Evolutionary conservation across 129 eudicot species (phyloP).

Genomic region (Pittosporum tobira): DNA sequence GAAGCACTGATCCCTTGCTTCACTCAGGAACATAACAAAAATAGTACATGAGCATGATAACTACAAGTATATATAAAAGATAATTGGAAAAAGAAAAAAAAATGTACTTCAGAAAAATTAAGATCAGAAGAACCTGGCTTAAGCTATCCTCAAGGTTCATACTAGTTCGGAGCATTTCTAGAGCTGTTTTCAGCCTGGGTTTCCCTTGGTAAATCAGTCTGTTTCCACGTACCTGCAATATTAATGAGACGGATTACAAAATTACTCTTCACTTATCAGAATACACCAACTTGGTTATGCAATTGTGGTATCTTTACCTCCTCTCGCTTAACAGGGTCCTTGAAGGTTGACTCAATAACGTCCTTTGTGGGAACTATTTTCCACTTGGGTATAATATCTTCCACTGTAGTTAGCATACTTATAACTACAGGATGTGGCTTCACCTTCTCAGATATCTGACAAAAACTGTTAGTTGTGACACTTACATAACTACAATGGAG

Average conservation of each 20-base stretch:
- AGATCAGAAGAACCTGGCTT: constrained; percentile 41
- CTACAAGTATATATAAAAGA: too few relatives aligned
- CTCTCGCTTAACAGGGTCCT: constrained; percentile 86
- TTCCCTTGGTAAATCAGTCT: constrained; percentile 78
- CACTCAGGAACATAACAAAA: too few relatives aligned
- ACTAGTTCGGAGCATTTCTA: constrained; percentile 98
- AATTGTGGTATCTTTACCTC: constrained; percentile 33
- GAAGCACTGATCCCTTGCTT: too few relatives aligned
- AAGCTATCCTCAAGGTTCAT: constrained; percentile 84
- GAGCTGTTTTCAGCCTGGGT: constrained; percentile 91
- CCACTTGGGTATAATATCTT: constrained; percentile 94
- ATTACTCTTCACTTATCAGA: background rate
- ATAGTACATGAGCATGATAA: too few relatives aligned
- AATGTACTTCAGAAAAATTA: background rate
- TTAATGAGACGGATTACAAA: background rate
- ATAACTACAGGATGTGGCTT: constrained; percentile 91
- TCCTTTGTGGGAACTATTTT: constrained; percentile 94
- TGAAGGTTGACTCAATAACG: constrained; percentile 89
- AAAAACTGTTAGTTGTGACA: background rate
- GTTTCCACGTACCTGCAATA: constrained; percentile 70
- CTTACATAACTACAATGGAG: constrained; percentile 8
- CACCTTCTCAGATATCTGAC: constrained; percentile 96
- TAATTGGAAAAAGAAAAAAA: too few relatives aligned
- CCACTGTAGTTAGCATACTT: constrained; percentile 64
- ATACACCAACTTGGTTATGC: background rate